Base-by-base conservation (phyloP, 129 eudicot genomes). In the Helianthus tuberosus region DNA sequence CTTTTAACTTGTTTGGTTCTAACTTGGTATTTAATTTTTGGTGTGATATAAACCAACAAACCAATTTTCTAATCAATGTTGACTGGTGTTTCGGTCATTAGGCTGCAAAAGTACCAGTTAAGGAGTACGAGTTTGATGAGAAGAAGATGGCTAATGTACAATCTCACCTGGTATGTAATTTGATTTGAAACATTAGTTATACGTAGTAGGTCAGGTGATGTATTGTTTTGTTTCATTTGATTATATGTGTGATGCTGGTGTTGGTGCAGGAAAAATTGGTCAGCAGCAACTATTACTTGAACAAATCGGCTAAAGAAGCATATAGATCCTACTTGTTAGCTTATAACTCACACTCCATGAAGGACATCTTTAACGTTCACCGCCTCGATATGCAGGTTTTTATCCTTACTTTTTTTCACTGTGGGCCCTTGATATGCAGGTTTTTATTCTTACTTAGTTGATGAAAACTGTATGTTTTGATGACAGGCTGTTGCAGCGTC, bases 221-320 rank as follows among this genome's bases (percentile, higher is more conserved):
- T 43, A 68, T n/a, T 48, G 41, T 29, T 25, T 71, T 27, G 39
- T 63, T 38, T 53, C 5, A 25, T 14, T 44, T 15, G 6, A n/a
- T 46, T 41, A 46, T 57, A 3, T 36, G 8, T 47, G 60, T 54
- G 64, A 8, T 57, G 63, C 63, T 65, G 54, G 38, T 54, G 3
- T 25, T 79, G 71, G 32, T 85, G 84, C 92, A 95, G 99, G 97
- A 91, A 69, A 91, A 88, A 58, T 58, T 95, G 85, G 87, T 95
- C 13, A 81, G 79, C 9, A 82, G 67, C 62, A 95, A 91, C 71
- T 95, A 85, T 78, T 81, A 88, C 64, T 64, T 95, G 85, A 91
- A 95, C 86, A 86, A 84, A 77, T 82, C 97, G 5, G 99, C 99
- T 32, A 94, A 89, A 84, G 96, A 95, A 69, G 99, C 97, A 11